Conservation (phyloP, 371 early-diverging fungal genomes). For the Modicella reniformis region DNA sequence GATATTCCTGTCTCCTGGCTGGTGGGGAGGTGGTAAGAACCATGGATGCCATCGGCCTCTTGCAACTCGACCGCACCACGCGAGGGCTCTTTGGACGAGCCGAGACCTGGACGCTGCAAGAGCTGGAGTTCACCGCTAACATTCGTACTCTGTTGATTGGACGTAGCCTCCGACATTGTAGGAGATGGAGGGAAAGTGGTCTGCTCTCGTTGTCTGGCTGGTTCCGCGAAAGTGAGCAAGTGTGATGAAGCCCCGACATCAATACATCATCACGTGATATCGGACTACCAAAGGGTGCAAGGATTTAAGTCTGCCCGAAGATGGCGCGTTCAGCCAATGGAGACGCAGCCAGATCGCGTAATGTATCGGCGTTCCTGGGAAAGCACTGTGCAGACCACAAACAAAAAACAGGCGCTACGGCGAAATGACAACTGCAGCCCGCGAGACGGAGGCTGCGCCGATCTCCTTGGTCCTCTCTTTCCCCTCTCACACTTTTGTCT, state of each 20-base stretch:
- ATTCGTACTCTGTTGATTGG: not conserved
- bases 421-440: conserved; percentile 9
- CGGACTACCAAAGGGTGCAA: too few relatives aligned
- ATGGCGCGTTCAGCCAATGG: conserved; percentile 3
- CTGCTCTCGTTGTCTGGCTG: too few relatives aligned
- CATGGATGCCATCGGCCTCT: not conserved
- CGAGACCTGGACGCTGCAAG: conserved; percentile 5
- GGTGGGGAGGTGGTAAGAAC: too few relatives aligned
- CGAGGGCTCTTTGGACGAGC: not conserved
- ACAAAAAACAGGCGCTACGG: conserved; percentile 9
- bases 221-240: too few relatives aligned
- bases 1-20: not conserved
- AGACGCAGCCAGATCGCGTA: not conserved
- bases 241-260: too few relatives aligned
- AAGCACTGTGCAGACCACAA: not conserved
- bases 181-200: too few relatives aligned
- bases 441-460: not conserved
- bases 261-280: too few relatives aligned
- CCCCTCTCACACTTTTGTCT: not conserved
- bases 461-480: not conserved
- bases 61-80: too few relatives aligned
- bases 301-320: too few relatives aligned
- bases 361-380: not conserved
- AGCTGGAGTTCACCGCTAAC: conserved; percentile 1
- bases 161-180: not conserved